Evolutionary conservation across 306 rosid species (phyloP), one percentile per base, ranked within the genome.

Genomic region (Rubus parviflorus): DNA sequence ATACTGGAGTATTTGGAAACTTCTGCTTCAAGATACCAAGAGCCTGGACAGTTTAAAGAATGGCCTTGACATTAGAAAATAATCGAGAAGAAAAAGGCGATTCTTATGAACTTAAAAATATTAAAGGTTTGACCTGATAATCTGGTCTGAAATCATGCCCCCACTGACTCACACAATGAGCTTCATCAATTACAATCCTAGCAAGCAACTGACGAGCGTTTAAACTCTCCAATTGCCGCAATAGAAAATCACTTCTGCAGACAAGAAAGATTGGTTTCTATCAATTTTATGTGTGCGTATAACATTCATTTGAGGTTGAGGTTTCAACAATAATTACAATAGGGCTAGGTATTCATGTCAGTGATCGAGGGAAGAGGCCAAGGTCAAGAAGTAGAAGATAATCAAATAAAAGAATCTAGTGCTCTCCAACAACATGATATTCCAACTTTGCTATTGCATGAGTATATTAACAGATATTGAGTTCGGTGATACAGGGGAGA

Each of bases 161-260:
- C 99, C 99, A 95, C 87, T 95, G 99, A 83, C 99, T 95, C 87
- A 95, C 97, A 76, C 99, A 95, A 80, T 95, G 99, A 81, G 99
- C 99, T 81, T 95, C 99, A 80, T 95, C 99, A 75, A 95, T 86
- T 82, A 95, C 97, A 79, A 95, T 88, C 87, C 99, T 87, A n/a
- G 97, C 79, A 81, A 95, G 97, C 91, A 92, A 81, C 82, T 88
- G 89, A n/a, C 97, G 97, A 11, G 79, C 71, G 75, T 95, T 87
- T 75, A 95, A 88, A 83, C 87, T 89, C 80, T 92, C 97, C 84
- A 95, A 81, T 19, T 92, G 84, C 60, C 99, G 86, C 72, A 95
- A 81, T 81, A 95, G 99, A 81, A 61, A 83, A 79, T 95, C 99
- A 76, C 99, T 95, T 83, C 99, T 95, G 93, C 79, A 89, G 54